Base-by-base conservation (phyloP, 768 basidiomycete species). In the Xanthoconium stramineum region DNA sequence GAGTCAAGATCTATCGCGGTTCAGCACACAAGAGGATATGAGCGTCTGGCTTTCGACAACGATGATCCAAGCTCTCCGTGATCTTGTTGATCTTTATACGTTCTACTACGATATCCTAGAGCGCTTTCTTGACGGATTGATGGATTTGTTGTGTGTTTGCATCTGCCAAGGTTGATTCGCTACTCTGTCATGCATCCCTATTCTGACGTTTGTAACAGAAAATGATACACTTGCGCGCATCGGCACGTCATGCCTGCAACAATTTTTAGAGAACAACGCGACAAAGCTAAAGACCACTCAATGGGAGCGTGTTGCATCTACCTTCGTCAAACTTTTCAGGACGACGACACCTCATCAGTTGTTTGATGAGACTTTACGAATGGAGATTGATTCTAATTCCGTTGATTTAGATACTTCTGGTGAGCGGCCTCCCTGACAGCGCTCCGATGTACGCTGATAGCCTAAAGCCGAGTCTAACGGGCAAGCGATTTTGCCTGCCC, bases 1-100 rank as follows among this genome's bases (percentile, higher is more conserved):
- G 15, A 91, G 86, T 62, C 89, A 94, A 73, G 96, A 97, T 69
- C 71, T 96, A 37, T 89, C 93, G 13, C 83, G 96, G 19, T 98
- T 98, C 76, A 90, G 81, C 70, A 95, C 94, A 6, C 94, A 97
- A 65, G 97, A 98, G 67, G 97, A 98, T 63, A 96, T 98, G 94
- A 97, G 94, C 64, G 94, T 99, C 29, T 99, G 97, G 97, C 74
- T 99, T 45, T 98, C 94, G 28, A 97, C 97, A 14, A 99, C 97
- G 3, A 94, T 99, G 91, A 97, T 98, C 48, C 94, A 98, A 68
- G 97, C 97, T 1, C 80, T 99, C 45, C 85, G 97, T 44, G 91
- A 98, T 72, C 80, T 98, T 58, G 91, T 99, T 56, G 93, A 96
- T 67, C 82, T 99, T 20, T 99, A 95, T 69, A 95, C 97, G 2